Conservation (phyloP, 2,329 filamentous ascomycete genomes). For the Sporothrix humicola region DNA sequence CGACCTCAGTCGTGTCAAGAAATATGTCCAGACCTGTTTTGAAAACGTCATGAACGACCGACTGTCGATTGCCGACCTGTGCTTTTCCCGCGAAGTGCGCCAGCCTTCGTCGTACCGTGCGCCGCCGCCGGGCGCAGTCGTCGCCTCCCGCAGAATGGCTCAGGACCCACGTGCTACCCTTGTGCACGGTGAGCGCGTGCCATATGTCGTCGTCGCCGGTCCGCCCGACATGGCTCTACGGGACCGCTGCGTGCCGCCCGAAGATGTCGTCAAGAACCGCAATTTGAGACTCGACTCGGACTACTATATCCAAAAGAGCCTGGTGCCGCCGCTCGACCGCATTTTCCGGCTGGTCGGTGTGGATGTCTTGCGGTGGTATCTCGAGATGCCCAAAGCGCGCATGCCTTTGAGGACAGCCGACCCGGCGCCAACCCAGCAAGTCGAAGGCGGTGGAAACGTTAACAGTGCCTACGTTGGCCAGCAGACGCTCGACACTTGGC, state of each 20-base stretch:
- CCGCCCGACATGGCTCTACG: conserved; percentile 83
- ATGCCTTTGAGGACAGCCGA: conserved; percentile 51
- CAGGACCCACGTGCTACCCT: conserved; percentile 85
- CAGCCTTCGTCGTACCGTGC: conserved; percentile 85
- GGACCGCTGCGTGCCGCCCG: conserved; percentile 88
- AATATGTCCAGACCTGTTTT: conserved; percentile 73
- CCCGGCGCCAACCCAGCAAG: conserved; percentile 51
- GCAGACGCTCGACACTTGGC: conserved; percentile 91
- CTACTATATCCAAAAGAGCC: conserved; percentile 95
- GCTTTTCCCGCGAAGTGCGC: conserved; percentile 81
- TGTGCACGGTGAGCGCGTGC: conserved; percentile 92
- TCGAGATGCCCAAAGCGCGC: conserved; percentile 91
- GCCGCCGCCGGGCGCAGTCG: conserved; percentile 84
- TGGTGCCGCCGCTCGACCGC: conserved; percentile 91
- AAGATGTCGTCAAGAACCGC: conserved; percentile 72
- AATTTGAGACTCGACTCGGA: conserved; percentile 86
- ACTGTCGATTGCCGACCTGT: conserved; percentile 93
- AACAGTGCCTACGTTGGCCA: conserved; percentile 47
- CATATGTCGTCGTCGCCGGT: conserved; percentile 90
- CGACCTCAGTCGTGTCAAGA: conserved; percentile 86
- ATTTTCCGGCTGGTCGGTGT: conserved; percentile 94
- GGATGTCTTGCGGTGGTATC: conserved; percentile 89
- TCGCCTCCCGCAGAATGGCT: conserved; percentile 85
- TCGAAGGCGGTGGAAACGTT: neutral
- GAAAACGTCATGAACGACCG: conserved; percentile 88